These are phyloP conservation scores for Ophiognomonia clavigignenti-juglandacearum DNA, from an alignment of 2,329 filamentous ascomycete genomes.

Conservation along the genomic window DNA sequence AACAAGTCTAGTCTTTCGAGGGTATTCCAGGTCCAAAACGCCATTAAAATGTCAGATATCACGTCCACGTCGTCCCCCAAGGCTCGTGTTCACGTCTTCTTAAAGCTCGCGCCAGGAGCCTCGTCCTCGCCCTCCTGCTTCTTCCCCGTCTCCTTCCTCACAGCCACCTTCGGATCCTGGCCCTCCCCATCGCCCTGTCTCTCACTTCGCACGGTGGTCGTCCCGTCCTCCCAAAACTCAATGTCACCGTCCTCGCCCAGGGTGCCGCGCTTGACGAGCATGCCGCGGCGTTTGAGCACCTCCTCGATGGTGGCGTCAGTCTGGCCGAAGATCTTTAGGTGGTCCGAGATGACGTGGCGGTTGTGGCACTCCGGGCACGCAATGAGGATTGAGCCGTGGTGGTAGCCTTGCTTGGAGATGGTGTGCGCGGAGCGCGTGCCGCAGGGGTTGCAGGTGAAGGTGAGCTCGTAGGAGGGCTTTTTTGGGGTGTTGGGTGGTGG, in stretches of 20 bases:
- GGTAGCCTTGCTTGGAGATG: conserved; percentile 92
- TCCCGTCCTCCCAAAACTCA: conserved; percentile 83
- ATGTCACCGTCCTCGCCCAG: conserved; percentile 76
- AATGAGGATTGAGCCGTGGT: conserved; percentile 83
- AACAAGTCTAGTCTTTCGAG: not conserved
- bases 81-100: conserved; percentile 10
- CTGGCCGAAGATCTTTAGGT: conserved; percentile 74
- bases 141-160: not conserved
- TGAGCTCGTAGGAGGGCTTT: conserved; percentile 75
- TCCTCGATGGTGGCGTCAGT: conserved; percentile 69
- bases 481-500: conserved; percentile 21
- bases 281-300: conserved; percentile 70
- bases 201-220: conserved; percentile 27
- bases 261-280: conserved; percentile 65
- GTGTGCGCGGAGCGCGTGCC: conserved; percentile 73
- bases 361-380: conserved; percentile 82
- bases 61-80: no score
- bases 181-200: conserved; percentile 18
- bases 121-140: conserved; percentile 1
- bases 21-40: not conserved
- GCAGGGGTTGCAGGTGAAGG: conserved; percentile 91
- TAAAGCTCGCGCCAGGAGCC: conserved; percentile 25
- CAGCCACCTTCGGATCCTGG: conserved; percentile 6
- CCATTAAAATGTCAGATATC: not conserved
- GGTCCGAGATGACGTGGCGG: conserved; percentile 87